A percentile compares a stretch with the other conserved stretches of the same genome.
These are phyloP conservation scores for Rostrohypoxylon terebratum DNA, from an alignment of 495 filamentous ascomycete species.

Conservation along the genomic window DNA sequence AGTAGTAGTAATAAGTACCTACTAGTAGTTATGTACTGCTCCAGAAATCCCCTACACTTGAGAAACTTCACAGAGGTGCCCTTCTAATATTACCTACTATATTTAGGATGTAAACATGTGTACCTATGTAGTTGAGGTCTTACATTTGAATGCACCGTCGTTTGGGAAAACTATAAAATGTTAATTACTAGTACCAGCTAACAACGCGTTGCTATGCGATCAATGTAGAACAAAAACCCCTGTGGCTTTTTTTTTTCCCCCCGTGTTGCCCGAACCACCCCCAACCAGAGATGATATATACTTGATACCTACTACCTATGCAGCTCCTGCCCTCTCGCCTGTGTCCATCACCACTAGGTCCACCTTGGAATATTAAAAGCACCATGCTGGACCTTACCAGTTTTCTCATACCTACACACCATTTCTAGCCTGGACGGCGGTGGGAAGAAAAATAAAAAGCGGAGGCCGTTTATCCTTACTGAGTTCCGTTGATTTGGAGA, in stretches of 20 bases:
- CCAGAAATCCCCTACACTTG: no score
- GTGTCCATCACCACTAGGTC: background rate
- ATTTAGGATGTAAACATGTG: background rate
- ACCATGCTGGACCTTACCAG: background rate
- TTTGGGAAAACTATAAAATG: conserved; percentile 14
- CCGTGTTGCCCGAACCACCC: conserved; percentile 3
- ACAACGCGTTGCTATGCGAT: conserved; percentile 45
- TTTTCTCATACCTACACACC: background rate
- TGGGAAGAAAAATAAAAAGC: background rate
- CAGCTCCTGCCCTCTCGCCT: conserved; percentile 1
- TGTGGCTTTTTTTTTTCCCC: background rate
- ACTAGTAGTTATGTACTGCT: no score
- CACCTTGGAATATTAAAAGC: background rate
- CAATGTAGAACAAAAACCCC: conserved; percentile 26
- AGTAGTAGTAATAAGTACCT: background rate
- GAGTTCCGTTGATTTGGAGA: conserved; percentile 56
- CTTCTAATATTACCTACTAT: no score
- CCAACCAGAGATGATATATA: conserved; percentile 20
- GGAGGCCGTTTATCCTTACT: background rate
- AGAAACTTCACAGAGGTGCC: no score
- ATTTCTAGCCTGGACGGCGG: background rate
- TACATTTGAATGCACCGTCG: no score
- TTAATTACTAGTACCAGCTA: conserved; percentile 28
- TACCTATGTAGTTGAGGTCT: no score
- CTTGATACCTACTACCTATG: conserved; percentile 11